Evolutionary conservation across 768 basidiomycete genomes (phyloP).

Genomic region (Lactarius tabidus): DNA sequence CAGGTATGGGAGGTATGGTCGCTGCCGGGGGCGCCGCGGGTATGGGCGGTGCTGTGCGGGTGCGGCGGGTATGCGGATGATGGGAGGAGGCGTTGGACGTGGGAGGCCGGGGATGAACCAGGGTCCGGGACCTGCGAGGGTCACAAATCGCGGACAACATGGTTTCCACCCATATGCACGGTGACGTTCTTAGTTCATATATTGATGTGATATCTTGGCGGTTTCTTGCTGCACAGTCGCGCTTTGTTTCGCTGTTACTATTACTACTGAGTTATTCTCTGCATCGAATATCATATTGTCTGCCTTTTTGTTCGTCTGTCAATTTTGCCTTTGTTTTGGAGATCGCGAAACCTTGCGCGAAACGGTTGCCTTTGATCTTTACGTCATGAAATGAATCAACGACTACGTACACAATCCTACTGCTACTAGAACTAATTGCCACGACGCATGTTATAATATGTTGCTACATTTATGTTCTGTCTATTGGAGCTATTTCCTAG

Average conservation of each 20-base stretch:
- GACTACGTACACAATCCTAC: background rate
- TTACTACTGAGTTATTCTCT: background rate
- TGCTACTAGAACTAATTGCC: background rate
- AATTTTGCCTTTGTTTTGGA: background rate
- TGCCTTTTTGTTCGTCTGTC: background rate
- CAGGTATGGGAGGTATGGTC: constrained; percentile 25
- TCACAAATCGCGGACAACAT: constrained; percentile 68
- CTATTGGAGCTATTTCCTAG: background rate
- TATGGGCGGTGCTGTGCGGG: constrained; percentile 17
- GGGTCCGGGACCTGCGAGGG: constrained; percentile 46
- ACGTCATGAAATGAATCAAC: background rate
- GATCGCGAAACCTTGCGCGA: background rate
- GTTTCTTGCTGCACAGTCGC: background rate
- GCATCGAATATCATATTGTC: background rate
- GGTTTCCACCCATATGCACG: constrained; percentile 83
- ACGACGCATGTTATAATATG: background rate
- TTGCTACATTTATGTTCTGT: background rate
- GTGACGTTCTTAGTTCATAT: constrained; percentile 30
- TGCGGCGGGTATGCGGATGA: constrained; percentile 26
- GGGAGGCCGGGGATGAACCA: constrained; percentile 52
- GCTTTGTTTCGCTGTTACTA: background rate
- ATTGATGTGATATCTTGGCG: background rate
- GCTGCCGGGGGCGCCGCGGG: constrained; percentile 33
- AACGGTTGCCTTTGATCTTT: background rate
- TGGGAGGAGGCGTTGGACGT: constrained; percentile 53